A percentile compares a stretch with the other conserved stretches of the same genome.
These are phyloP conservation scores for Leptodermis oblonga DNA, from an alignment of 257 asterid genomes.

Conservation along the genomic window DNA sequence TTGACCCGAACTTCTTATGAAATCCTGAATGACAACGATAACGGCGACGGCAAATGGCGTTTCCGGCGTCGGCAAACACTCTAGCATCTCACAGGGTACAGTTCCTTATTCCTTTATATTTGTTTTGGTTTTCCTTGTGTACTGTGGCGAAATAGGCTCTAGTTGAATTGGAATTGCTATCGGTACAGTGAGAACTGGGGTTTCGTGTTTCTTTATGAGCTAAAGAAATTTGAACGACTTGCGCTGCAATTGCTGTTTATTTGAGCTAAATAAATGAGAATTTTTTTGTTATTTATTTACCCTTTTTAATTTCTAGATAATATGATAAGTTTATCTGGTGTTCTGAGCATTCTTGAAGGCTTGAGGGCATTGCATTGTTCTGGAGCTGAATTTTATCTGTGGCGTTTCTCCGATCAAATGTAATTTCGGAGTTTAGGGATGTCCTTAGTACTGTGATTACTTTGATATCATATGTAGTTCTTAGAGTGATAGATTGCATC, in stretches of 20 bases:
- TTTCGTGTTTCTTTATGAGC: neutral
- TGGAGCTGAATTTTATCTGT: neutral
- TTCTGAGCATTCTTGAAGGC: neutral
- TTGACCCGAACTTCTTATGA: neutral
- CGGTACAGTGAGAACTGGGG: neutral
- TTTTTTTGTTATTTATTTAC: too few relatives aligned
- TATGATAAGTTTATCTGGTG: neutral
- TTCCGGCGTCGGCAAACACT: conserved; percentile 20
- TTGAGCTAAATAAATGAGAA: too few relatives aligned
- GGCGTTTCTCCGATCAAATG: neutral
- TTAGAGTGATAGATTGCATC: neutral
- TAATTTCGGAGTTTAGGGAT: neutral
- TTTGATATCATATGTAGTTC: neutral
- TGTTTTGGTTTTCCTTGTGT: neutral
- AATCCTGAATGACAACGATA: neutral
- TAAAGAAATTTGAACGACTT: neutral
- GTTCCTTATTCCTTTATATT: neutral
- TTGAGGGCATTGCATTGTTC: neutral
- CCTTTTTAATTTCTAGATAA: neutral
- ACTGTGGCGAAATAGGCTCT: neutral
- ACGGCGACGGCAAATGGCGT: conserved; percentile 19
- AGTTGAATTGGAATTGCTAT: neutral
- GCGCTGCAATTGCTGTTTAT: neutral
- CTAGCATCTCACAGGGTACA: conserved; percentile 17
- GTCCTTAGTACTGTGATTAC: neutral